Evolutionary conservation across 306 rosid species (phyloP).

Genomic region (Bauhinia variegata): DNA sequence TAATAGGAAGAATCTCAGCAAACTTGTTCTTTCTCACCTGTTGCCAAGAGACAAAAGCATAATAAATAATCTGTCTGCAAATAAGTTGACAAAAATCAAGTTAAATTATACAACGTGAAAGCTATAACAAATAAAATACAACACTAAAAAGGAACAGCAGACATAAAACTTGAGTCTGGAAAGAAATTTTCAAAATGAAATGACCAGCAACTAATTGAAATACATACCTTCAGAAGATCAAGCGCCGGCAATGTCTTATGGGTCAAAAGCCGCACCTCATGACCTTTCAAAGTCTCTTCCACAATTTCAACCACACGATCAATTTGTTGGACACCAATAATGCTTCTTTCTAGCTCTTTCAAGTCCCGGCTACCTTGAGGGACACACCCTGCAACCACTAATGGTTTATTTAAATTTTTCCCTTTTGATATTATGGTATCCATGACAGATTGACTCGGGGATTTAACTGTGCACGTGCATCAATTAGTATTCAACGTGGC

Average conservation of each 20-base stretch:
- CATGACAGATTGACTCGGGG: conserved; percentile 98
- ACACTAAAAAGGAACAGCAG: background rate
- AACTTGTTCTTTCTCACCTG: conserved; percentile 94
- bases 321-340: conserved; percentile 98
- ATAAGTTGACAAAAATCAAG: conserved; percentile 9
- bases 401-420: conserved; percentile 77
- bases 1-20: conserved; percentile 98
- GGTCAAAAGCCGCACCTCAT: conserved; percentile 86
- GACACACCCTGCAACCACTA: conserved; percentile 97
- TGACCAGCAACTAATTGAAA: conserved; percentile 18
- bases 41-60: conserved; percentile 30
- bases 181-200: conserved; percentile 5
- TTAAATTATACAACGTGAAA: conserved; percentile 17
- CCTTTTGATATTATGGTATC: conserved; percentile 85
- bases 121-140: background rate
- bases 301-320: conserved; percentile 98
- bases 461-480: conserved; percentile 91
- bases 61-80: conserved; percentile 13
- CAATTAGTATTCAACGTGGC: background rate
- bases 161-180: background rate
- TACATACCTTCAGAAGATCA: conserved; percentile 91
- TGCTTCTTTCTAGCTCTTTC: conserved; percentile 86
- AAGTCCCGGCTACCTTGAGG: conserved; percentile 94
- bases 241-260: conserved; percentile 92
- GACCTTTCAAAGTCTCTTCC: conserved; percentile 96